Percentiles rank a stretch among this genome's conserved stretches.
Evolutionary conservation across 139 green algal genomes (phyloP).

Genomic region (Picochlorum costavermella): DNA sequence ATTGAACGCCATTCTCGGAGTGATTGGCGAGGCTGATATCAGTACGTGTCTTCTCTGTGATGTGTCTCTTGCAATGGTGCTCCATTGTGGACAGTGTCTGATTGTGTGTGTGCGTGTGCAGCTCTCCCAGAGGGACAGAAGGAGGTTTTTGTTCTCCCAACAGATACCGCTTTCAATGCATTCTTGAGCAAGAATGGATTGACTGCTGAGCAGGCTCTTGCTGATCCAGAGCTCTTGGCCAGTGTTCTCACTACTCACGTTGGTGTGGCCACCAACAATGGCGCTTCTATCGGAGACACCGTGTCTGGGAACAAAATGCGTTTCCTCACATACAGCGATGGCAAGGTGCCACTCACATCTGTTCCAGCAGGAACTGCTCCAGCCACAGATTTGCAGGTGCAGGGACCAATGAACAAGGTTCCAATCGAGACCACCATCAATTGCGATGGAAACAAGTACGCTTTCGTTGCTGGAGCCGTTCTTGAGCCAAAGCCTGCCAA

Average conservation of each 20-base stretch:
- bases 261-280: neutral
- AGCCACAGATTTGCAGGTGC: constrained; percentile 1
- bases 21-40: neutral
- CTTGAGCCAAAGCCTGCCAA: neutral
- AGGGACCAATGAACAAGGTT: neutral
- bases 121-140: neutral
- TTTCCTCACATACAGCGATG: neutral
- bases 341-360: neutral
- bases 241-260: neutral
- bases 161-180: neutral
- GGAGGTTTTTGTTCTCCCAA: neutral
- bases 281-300: neutral
- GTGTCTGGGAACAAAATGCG: neutral
- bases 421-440: neutral
- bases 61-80: neutral
- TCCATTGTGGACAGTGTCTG: too few species aligned
- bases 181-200: neutral
- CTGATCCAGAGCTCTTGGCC: neutral
- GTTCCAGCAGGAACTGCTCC: neutral
- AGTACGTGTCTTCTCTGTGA: neutral
- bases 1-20: neutral
- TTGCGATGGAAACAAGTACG: neutral
- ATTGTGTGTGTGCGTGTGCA: neutral
- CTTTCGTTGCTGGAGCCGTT: neutral
- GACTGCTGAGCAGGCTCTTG: neutral